phyloP scores from a whole-genome alignment of 345 rosid species.

The Eucalyptus pauciflora region DNA sequence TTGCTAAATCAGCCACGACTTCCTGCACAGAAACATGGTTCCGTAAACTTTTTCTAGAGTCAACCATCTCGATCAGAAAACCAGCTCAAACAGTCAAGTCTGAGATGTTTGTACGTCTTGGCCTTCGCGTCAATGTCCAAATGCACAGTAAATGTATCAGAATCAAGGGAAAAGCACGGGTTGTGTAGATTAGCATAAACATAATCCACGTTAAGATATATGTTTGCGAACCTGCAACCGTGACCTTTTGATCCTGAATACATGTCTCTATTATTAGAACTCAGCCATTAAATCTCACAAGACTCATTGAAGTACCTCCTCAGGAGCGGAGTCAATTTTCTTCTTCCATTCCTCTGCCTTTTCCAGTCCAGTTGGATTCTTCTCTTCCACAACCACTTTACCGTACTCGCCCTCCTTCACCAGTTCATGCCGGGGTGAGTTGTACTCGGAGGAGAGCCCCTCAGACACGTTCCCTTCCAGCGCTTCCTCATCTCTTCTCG shows the following conservation, averaged over 20 bases:
- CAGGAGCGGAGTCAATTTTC: background rate
- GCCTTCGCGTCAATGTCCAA: background rate
- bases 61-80: background rate
- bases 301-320: background rate
- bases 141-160: background rate
- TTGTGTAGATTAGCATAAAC: background rate
- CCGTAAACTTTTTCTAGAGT: background rate
- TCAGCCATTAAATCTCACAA: background rate
- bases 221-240: background rate
- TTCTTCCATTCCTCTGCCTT: background rate
- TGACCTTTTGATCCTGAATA: background rate
- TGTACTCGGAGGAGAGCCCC: background rate
- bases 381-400: conserved; percentile 2
- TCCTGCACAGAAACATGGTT: background rate
- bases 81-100: background rate
- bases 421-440: background rate
- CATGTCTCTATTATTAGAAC: background rate
- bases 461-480: background rate
- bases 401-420: conserved; percentile 1
- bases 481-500: conserved; percentile 19
- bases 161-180: background rate
- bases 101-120: background rate
- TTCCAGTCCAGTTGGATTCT: background rate
- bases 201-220: background rate
- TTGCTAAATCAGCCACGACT: background rate